phyloP scores from a whole-genome alignment of 805 yeast genomes.

The Suhomyces kilbournensis region DNA sequence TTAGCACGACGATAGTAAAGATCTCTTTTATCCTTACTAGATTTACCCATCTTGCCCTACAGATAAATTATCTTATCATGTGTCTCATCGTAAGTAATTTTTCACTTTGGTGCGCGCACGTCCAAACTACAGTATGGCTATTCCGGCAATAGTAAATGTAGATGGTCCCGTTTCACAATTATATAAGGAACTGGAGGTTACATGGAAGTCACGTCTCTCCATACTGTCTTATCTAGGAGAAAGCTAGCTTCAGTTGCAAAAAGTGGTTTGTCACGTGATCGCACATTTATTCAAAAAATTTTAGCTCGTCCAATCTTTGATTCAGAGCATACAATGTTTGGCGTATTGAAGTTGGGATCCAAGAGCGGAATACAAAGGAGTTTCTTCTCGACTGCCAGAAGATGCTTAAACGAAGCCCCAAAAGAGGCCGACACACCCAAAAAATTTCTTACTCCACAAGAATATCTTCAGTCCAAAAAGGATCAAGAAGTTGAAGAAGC shows the following conservation, averaged over 20 bases:
- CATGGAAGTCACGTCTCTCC: neutral
- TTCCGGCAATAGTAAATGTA: neutral
- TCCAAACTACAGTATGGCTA: too few species aligned
- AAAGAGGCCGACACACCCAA: neutral
- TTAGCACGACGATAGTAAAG: slow-evolving; percentile 89
- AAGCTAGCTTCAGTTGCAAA: neutral
- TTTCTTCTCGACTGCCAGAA: slow-evolving; percentile 1
- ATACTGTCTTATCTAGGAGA: neutral
- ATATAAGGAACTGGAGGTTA: too few species aligned
- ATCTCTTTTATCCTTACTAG: slow-evolving; percentile 93
- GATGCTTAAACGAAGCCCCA: neutral
- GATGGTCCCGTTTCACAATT: too few species aligned
- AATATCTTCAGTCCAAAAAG: slow-evolving; percentile 27
- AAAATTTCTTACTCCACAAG: slow-evolving; percentile 24
- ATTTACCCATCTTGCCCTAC: slow-evolving; percentile 74
- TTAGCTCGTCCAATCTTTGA: neutral
- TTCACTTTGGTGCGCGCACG: slow-evolving; percentile 3
- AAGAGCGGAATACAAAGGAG: neutral
- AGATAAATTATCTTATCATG: neutral
- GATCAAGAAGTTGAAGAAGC: slow-evolving; percentile 23
- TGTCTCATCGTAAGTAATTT: slow-evolving; percentile 1
- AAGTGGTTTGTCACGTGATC: neutral
- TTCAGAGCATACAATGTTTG: neutral
- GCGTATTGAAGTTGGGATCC: neutral
- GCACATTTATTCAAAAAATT: neutral